Conservation (phyloP, 2,329 filamentous ascomycete genomes). For the Alternaria arbusti region DNA sequence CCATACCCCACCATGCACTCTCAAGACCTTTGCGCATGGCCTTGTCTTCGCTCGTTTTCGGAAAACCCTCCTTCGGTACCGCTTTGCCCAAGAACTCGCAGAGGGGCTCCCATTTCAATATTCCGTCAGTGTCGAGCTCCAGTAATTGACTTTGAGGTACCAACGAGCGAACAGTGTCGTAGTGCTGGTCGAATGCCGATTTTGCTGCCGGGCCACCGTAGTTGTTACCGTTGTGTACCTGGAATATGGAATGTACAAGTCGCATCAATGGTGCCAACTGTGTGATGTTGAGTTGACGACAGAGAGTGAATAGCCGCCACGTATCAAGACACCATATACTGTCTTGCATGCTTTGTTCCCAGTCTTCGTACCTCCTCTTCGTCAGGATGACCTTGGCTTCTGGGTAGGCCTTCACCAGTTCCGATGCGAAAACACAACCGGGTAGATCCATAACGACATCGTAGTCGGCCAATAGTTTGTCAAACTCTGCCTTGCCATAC, state of each 20-base stretch:
- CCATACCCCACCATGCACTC: slow-evolving; percentile 29
- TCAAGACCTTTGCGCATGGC: slow-evolving; percentile 26
- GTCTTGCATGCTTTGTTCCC: slow-evolving; percentile 36
- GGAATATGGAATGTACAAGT: slow-evolving; percentile 31
- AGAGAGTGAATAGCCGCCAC: slow-evolving; percentile 26
- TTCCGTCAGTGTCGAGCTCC: slow-evolving; percentile 31
- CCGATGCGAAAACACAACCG: slow-evolving; percentile 33
- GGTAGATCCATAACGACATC: slow-evolving; percentile 46
- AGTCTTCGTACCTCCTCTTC: slow-evolving; percentile 32
- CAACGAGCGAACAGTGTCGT: slow-evolving; percentile 27
- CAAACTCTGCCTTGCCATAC: slow-evolving; percentile 51
- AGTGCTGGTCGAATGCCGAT: slow-evolving; percentile 32
- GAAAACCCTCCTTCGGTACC: slow-evolving; percentile 28
- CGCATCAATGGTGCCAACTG: slow-evolving; percentile 32
- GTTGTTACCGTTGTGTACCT: slow-evolving; percentile 29
- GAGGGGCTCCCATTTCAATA: slow-evolving; percentile 32
- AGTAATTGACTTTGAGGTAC: slow-evolving; percentile 32
- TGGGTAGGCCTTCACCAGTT: slow-evolving; percentile 41
- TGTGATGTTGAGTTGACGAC: slow-evolving; percentile 26
- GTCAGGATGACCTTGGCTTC: slow-evolving; percentile 45
- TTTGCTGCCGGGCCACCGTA: slow-evolving; percentile 29
- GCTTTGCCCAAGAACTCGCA: slow-evolving; percentile 35
- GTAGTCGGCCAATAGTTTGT: slow-evolving; percentile 54
- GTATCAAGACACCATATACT: slow-evolving; percentile 35
- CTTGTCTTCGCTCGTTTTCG: slow-evolving; percentile 28